These are phyloP conservation scores for Pythium biforme DNA, from an alignment of 352 stramenopile species.

Conservation along the genomic window DNA sequence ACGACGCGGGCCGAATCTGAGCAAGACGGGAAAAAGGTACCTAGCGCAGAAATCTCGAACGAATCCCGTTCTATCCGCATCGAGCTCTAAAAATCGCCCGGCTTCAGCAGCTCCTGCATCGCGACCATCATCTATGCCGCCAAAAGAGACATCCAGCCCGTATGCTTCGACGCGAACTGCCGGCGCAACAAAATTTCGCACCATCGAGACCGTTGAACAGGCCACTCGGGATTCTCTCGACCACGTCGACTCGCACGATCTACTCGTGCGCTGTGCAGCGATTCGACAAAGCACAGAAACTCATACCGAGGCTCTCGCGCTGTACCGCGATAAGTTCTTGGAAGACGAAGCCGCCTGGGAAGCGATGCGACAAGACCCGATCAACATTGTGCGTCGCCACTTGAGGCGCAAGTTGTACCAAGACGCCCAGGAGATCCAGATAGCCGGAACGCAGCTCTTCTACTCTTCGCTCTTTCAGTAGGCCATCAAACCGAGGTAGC, in stretches of 20 bases:
- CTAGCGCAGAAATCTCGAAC: not conserved
- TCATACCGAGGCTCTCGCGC: constrained; percentile 39
- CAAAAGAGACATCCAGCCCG: not conserved
- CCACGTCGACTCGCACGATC: constrained; percentile 66
- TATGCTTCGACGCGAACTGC: not conserved
- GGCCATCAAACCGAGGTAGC: not conserved
- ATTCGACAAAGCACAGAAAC: constrained; percentile 58
- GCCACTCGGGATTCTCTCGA: constrained; percentile 43
- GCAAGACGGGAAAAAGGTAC: not conserved
- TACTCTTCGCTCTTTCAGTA: constrained; percentile 64
- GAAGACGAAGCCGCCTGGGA: constrained; percentile 62
- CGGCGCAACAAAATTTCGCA: constrained; percentile 17
- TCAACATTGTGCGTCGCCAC: constrained; percentile 60
- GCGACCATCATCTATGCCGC: not conserved
- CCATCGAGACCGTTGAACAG: constrained; percentile 67
- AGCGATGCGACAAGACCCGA: constrained; percentile 63
- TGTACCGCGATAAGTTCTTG: constrained; percentile 53
- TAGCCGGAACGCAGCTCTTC: constrained; percentile 59
- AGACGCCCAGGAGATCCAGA: constrained; percentile 62
- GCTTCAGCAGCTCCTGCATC: not conserved
- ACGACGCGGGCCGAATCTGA: not conserved
- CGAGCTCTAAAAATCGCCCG: not conserved
- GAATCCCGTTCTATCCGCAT: not conserved
- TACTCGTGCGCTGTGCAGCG: constrained; percentile 60
- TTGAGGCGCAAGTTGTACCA: constrained; percentile 52